phyloP scores from a whole-genome alignment of 306 rosid genomes.

The Quercus mongolica region DNA sequence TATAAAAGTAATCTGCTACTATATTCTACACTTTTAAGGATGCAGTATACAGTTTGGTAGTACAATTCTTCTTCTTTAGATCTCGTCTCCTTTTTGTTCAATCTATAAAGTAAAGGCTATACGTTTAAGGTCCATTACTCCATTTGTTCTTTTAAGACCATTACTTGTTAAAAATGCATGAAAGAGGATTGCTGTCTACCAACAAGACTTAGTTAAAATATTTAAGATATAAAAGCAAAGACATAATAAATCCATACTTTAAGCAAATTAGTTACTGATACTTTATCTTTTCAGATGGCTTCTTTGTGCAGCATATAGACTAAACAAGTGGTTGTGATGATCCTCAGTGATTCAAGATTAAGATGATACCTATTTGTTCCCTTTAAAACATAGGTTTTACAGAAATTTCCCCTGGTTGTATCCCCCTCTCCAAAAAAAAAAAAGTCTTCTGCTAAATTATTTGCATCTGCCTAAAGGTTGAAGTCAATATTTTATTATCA shows the following conservation, averaged over 20 bases:
- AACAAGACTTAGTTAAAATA: neutral
- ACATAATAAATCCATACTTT: neutral
- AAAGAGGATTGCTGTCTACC: neutral
- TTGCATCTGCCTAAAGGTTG: neutral
- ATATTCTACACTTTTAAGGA: neutral
- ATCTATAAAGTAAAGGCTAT: neutral
- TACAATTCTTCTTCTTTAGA: neutral
- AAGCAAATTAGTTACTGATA: neutral
- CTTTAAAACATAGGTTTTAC: neutral
- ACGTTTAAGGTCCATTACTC: neutral
- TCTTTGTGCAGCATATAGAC: neutral
- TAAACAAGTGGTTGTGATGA: neutral
- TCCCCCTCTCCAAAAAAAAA: neutral
- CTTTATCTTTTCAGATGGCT: neutral
- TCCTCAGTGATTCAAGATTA: neutral
- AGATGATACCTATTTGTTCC: neutral
- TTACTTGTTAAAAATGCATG: neutral
- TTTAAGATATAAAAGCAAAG: neutral
- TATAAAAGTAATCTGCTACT: neutral
- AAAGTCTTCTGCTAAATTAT: neutral
- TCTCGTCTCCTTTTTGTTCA: neutral
- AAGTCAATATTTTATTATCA: neutral
- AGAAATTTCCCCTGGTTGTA: neutral
- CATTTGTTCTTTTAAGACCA: neutral
- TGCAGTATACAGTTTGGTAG: neutral